Evolutionary conservation across 2,329 filamentous ascomycete genomes (phyloP), one percentile per base, ranked within the genome.

Genomic region (Cladophialophora yegresii): DNA sequence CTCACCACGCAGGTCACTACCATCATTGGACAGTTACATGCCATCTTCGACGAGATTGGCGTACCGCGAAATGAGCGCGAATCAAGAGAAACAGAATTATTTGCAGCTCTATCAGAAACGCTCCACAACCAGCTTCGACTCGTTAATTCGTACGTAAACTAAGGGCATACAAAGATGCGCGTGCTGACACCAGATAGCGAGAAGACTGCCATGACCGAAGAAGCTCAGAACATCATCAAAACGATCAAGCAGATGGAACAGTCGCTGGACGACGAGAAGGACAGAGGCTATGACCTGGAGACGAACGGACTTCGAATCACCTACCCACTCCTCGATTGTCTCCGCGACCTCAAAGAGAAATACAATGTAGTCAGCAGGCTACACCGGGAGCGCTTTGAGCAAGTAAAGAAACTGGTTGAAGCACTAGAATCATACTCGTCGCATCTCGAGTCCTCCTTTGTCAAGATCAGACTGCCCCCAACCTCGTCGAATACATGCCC

Each of bases 31-130:
- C 92, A 97, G 79, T 85, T 99, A 66, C 93, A 98, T 79, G 90
- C 90, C 70, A 85, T 98, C 63, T 99, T 97, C 74, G 95, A 99
- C 77, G 93, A 99, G 76, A 99, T 99, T 74, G 95, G 95, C 64
- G 90, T 99, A n/a, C 87, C 93, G 30, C 87, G 82, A 73, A 92
- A 96, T 87, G 95, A 98, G 77, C 90, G 95, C 74, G 92, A 98
- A 75, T 84, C 86, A 56, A 85, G 95, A 73, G 93, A 98, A 76
- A 86, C 91, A 75, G 92, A 97, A 92, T 87, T 99, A 67, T 98
- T 98, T 77, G 85, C 88, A 62, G 93, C 93, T 61, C 84, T 99
- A 61, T 97, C 93, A 4, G 92, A 96, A 71, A 93, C 93, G 30
- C 82, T 99, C 36, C 90, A 95, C 75, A 95, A 90, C 75, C 95